Conservation (phyloP, 805 yeast species). For the Kluyveromyces lactis region DNA sequence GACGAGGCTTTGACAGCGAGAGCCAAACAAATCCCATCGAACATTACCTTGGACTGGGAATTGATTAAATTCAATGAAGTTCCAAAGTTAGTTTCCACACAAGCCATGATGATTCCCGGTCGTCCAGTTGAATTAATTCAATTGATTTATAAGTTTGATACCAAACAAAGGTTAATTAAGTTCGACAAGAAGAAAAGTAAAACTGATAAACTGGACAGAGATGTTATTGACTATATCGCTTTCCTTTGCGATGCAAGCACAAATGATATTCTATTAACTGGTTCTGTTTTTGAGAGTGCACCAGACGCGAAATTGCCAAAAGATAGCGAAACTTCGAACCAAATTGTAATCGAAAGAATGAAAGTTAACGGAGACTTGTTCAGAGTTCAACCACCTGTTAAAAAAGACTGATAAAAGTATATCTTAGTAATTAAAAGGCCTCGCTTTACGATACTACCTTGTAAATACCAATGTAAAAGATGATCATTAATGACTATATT, state of each 20-base stretch:
- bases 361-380: constrained; percentile 26
- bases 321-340: constrained; percentile 18
- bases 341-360: constrained; percentile 24
- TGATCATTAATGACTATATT: too few relatives aligned
- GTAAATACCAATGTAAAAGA: too few relatives aligned
- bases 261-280: constrained; percentile 50
- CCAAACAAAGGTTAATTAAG: constrained; percentile 49
- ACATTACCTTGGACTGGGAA: constrained; percentile 65
- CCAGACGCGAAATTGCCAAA: constrained; percentile 33
- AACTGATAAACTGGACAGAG: constrained; percentile 40
- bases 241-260: constrained; percentile 55
- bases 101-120: constrained; percentile 55
- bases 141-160: constrained; percentile 53
- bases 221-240: constrained; percentile 53
- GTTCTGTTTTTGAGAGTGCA: constrained; percentile 56
- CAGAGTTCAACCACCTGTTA: constrained; percentile 15
- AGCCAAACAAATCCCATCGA: constrained; percentile 46
- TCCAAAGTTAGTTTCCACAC: constrained; percentile 68
- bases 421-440: too few relatives aligned
- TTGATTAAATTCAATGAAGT: constrained; percentile 56
- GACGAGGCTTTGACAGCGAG: constrained; percentile 48
- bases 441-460: too few relatives aligned
- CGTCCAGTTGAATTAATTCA: constrained; percentile 48
- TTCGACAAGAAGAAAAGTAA: constrained; percentile 37
- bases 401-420: neutral